Evolutionary conservation across 2,329 filamentous ascomycete species (phyloP).

Genomic region (Bipolaris gigantea): DNA sequence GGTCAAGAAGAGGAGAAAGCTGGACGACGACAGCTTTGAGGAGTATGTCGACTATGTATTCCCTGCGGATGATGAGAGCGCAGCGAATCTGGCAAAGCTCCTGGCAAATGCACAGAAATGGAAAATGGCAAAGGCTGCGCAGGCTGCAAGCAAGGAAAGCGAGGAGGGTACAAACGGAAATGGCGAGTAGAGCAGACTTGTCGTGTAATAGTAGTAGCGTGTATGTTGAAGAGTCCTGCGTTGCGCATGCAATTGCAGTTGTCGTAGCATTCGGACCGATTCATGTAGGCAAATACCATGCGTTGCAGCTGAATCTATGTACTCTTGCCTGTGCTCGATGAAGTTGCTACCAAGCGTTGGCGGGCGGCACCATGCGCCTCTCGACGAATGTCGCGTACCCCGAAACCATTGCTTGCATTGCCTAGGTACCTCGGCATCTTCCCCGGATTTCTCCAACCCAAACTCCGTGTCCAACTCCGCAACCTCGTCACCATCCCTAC

Average conservation of each 20-base stretch:
- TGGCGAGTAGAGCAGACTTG: neutral
- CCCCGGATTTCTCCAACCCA: conserved; percentile 26
- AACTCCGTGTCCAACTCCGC: conserved; percentile 27
- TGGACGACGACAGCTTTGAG: conserved; percentile 92
- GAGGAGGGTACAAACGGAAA: conserved; percentile 1
- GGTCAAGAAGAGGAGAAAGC: conserved; percentile 86
- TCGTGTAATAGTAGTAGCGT: neutral
- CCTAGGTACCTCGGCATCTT: conserved; percentile 32
- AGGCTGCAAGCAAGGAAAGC: conserved; percentile 13
- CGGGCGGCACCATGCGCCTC: neutral
- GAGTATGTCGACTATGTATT: conserved; percentile 98
- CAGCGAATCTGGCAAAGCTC: conserved; percentile 79
- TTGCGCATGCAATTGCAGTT: neutral
- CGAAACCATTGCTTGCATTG: neutral
- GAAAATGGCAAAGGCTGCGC: conserved; percentile 63
- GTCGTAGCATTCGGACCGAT: neutral
- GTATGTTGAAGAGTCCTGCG: neutral
- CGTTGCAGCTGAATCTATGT: neutral
- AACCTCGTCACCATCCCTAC: conserved; percentile 6
- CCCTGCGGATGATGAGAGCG: conserved; percentile 88
- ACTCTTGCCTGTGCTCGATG: neutral
- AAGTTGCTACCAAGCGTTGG: neutral
- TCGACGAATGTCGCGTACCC: neutral
- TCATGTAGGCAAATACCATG: neutral
- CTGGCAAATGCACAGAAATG: conserved; percentile 84